Percentiles rank a stretch among this genome's conserved stretches.
These are phyloP conservation scores for Cladosporium sphaerospermum DNA, from an alignment of 2,329 filamentous ascomycete genomes.

Conservation along the genomic window DNA sequence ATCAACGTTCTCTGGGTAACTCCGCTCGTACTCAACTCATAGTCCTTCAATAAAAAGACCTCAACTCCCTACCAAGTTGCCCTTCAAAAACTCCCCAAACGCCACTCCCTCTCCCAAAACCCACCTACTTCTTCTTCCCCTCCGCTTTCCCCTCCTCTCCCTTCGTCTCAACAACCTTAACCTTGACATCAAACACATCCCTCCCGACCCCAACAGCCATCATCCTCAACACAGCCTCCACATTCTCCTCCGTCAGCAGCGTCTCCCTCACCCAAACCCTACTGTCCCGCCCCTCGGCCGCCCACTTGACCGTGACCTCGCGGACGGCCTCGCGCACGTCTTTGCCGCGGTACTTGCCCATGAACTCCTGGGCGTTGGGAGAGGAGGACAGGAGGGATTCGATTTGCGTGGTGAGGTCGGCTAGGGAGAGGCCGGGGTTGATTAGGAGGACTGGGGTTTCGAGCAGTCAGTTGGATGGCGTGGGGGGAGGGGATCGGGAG, in stretches of 20 bases:
- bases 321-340: conserved; percentile 24
- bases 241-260: conserved; percentile 31
- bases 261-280: conserved; percentile 30
- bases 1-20: no score
- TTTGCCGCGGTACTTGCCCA: conserved; percentile 32
- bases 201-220: conserved; percentile 28
- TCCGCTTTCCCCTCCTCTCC: conserved; percentile 8
- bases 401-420: conserved; percentile 20
- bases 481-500: not conserved
- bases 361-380: conserved; percentile 30
- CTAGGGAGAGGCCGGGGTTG: conserved; percentile 20
- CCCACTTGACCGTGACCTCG: conserved; percentile 31
- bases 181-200: conserved; percentile 31
- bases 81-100: not conserved
- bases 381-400: conserved; percentile 19
- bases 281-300: conserved; percentile 25
- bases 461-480: no score
- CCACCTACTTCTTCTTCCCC: conserved; percentile 14
- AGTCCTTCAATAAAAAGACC: not conserved
- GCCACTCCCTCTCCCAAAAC: not conserved
- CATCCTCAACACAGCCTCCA: conserved; percentile 27
- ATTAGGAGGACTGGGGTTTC: conserved; percentile 22
- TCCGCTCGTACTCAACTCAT: no score
- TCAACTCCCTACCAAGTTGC: not conserved
- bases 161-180: conserved; percentile 15